Evolutionary conservation across 176 grass and related monocot genomes (phyloP), one percentile per base, ranked within the genome.

Genomic region (Rhipidocladum racemiflorum): DNA sequence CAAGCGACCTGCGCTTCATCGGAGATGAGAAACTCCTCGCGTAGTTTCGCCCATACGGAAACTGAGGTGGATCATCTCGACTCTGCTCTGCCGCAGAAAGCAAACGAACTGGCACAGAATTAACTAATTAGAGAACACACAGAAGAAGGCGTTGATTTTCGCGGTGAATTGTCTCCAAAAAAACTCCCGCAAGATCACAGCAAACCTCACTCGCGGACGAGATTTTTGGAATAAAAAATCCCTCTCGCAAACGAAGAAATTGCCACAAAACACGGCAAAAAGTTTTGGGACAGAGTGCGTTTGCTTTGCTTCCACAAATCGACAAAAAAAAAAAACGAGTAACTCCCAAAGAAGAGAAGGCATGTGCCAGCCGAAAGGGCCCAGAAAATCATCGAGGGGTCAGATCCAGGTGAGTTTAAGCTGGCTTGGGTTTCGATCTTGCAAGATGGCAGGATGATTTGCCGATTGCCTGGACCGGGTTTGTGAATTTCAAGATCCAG

Each of bases 241-340:
- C 28, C 14, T 94, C 10, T 94, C 60, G 89, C 89, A 94, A 91
- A 91, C 83, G 89, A 91, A 94, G 89, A 94, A 94, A 94, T 94
- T 94, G 92, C 92, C 86, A 84, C 92, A 89, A 87, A 94, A 89
- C 92, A 91, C 1, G 12, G 83, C 0, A 0, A n/a, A n/a, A n/a
- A 21, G 86, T 81, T 74, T 82, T 89, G 89, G 92, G 92, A 94
- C 89, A 94, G 89, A 94, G 89, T 91, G 92, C 60, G 89, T 94
- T 89, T 94, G 92, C 92, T 81, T 32, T 13, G 0, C 3, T 46
- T 29, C 25, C 1, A 77, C 2, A 28, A 38, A 46, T n/a, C n/a
- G 35, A 0, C 0, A 0, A 42, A 0, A 6, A 24, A 23, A 20
- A 9, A 48, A 16, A 5, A 18, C 0, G 15, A 50, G 16, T 6